Conservation (phyloP, 1,139 yeast genomes). For the Hemisphaericaspora subhashii region DNA sequence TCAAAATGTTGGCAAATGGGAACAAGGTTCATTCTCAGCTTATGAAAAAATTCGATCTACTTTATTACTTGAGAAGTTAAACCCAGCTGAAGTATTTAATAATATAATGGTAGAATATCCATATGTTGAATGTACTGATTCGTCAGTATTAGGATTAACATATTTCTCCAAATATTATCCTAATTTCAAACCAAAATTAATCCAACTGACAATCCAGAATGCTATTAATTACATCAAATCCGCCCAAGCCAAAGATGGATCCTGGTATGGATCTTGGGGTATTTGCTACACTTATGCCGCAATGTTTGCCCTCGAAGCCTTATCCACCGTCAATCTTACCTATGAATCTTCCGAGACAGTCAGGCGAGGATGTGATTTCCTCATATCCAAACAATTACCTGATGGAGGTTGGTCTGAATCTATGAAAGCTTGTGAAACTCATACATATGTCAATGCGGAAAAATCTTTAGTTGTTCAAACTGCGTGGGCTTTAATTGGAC, state of each 20-base stretch:
- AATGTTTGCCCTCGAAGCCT: constrained; percentile 96
- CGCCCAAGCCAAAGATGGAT: constrained; percentile 77
- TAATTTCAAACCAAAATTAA: constrained; percentile 63
- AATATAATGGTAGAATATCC: constrained; percentile 99
- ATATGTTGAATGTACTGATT: constrained; percentile 96
- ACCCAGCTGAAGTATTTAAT: constrained; percentile 98
- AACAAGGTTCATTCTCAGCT: constrained; percentile 89
- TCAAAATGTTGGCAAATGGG: constrained; percentile 78
- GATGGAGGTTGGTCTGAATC: constrained; percentile 99
- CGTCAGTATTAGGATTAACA: constrained; percentile 84
- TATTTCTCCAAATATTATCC: constrained; percentile 68
- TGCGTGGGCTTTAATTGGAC: constrained; percentile 87
- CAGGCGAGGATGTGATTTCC: constrained; percentile 78
- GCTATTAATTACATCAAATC: constrained; percentile 73
- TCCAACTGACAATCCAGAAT: constrained; percentile 63
- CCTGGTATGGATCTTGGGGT: constrained; percentile 99
- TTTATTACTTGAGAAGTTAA: constrained; percentile 68
- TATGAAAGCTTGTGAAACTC: constrained; percentile 81
- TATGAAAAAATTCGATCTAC: constrained; percentile 88
- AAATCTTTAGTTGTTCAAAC: constrained; percentile 83
- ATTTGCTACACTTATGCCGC: constrained; percentile 94
- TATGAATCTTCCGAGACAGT: constrained; percentile 66
- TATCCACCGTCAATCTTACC: constrained; percentile 63
- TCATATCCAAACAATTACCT: constrained; percentile 67
- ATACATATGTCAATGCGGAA: constrained; percentile 62